These are phyloP conservation scores for Xylariaceae sp. DNA, from an alignment of 2,329 filamentous ascomycete genomes.

Conservation along the genomic window DNA sequence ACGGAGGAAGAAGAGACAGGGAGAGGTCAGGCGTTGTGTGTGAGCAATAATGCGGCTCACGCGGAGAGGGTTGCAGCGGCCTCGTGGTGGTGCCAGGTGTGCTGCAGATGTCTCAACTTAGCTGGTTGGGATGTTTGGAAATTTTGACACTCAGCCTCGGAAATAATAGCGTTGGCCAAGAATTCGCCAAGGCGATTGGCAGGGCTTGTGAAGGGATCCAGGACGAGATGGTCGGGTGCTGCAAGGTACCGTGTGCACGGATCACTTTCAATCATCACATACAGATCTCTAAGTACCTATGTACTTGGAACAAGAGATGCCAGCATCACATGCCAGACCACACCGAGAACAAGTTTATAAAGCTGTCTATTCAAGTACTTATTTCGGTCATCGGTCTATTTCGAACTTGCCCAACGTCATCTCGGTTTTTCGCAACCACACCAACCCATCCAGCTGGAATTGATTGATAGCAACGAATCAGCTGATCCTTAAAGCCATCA, in stretches of 20 bases:
- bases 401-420: neutral
- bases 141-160: slow-evolving; percentile 27
- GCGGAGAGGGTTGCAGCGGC: slow-evolving; percentile 28
- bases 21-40: slow-evolving; percentile 29
- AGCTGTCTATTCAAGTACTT: neutral
- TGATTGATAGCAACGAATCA: neutral
- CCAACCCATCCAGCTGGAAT: neutral
- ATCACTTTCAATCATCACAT: too few relatives aligned
- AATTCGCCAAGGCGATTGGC: neutral
- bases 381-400: neutral
- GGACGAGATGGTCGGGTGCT: neutral
- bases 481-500: neutral
- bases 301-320: neutral
- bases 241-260: neutral
- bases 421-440: neutral
- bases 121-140: slow-evolving; percentile 18
- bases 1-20: slow-evolving; percentile 5
- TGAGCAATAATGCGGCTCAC: slow-evolving; percentile 35
- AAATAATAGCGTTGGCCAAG: neutral
- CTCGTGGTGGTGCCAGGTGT: slow-evolving; percentile 35
- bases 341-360: neutral
- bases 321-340: neutral
- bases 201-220: neutral
- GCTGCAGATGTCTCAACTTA: slow-evolving; percentile 27
- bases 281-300: too few relatives aligned